Base-by-base conservation (phyloP, 257 asterid species). In the Fraxinus quadrangulata region DNA sequence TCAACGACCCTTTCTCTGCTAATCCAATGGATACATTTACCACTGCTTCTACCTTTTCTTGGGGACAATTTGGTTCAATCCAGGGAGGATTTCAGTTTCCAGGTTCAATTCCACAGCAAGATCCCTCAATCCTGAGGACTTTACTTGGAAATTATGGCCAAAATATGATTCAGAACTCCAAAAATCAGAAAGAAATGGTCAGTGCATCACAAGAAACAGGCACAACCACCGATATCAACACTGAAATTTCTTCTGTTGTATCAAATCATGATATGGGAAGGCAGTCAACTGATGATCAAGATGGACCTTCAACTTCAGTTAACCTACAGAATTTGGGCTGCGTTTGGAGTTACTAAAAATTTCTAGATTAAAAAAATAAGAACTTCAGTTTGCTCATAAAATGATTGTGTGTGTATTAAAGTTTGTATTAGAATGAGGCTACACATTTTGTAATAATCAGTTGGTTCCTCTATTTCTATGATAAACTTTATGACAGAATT, bases 181-280 rank as follows among this genome's bases (percentile, higher is more conserved):
- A 81, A 61, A 75, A 75, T 63, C 89, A 81, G 59, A 67, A 31
- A n/a, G 86, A 82, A 61, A 83, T 79, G 39, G 47, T 37, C 28
- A 84, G 86, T 74, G 74, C 70, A 2, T 83, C 90, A 0, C 91
- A 88, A 28, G 90, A 82, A 73, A 80, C 82, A 30, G 86, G 83
- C 1, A 4, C 81, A 12, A 83, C 85, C 79, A 81, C 78, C 70
- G 87, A 85, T 0, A 71, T 87, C 70, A 79, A 87, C 67, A 68
- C 82, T 70, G 87, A 80, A 6, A 77, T 81, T n/a, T 70, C 89
- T 2, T 83, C 88, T 4, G 80, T 77, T 37, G 79, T 80, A 0
- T 82, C 90, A 37, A 86, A 82, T 77, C 83, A 77, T 75, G 90
- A 81, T 17, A 74, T 81, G 86, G 81, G 81, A 42, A 77, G 81